Conservation (phyloP, 2,329 filamentous ascomycete species). For the Scopulariopsis brevicaulis region DNA sequence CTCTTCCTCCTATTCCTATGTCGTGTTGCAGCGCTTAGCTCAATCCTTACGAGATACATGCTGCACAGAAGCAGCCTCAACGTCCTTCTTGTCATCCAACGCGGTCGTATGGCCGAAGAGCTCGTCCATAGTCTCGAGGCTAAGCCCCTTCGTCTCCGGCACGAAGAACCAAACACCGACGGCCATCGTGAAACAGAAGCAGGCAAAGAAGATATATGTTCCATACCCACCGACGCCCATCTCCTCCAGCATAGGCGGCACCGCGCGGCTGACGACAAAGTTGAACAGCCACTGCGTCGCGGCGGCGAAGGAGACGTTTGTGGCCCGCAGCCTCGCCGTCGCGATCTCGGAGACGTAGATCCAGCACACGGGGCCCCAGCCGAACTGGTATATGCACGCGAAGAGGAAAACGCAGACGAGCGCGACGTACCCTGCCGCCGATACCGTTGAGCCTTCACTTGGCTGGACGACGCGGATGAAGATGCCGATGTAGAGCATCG, state of each 20-base stretch:
- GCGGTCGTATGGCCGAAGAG: conserved; percentile 41
- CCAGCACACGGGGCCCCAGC: conserved; percentile 64
- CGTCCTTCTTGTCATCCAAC: neutral
- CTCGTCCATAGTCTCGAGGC: conserved; percentile 54
- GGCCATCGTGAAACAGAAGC: conserved; percentile 54
- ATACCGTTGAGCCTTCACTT: conserved; percentile 35
- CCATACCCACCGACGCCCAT: conserved; percentile 28
- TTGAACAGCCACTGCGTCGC: conserved; percentile 67
- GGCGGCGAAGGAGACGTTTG: conserved; percentile 58
- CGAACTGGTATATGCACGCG: conserved; percentile 41
- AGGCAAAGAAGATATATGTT: conserved; percentile 59
- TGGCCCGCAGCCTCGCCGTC: conserved; percentile 49
- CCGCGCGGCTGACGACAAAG: conserved; percentile 52
- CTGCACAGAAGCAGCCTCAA: neutral
- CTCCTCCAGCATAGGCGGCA: conserved; percentile 14
- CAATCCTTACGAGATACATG: neutral
- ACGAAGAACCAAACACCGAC: conserved; percentile 56
- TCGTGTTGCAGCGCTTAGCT: neutral
- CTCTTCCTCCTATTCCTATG: neutral
- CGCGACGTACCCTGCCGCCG: conserved; percentile 56
- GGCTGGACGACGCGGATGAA: conserved; percentile 55
- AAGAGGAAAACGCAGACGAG: conserved; percentile 66
- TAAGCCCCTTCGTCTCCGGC: conserved; percentile 60
- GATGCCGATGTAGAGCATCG: conserved; percentile 61
- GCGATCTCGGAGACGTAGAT: conserved; percentile 60